Percentiles rank a stretch among this genome's conserved stretches.
Evolutionary conservation across 768 basidiomycete genomes (phyloP).

Genomic region (Harrya chromipes): DNA sequence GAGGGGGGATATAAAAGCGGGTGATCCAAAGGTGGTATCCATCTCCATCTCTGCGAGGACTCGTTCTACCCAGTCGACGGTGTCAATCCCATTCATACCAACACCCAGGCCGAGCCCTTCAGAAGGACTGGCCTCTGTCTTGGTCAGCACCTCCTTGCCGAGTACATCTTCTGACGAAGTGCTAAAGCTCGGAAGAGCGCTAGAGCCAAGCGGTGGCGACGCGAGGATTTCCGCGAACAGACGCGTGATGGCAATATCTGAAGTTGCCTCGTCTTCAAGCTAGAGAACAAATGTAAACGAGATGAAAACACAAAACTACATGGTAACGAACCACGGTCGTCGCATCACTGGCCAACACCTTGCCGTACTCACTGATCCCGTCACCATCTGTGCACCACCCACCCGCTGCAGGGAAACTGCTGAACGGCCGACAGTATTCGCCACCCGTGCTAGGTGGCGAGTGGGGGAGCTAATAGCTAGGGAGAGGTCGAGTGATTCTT

Average conservation of each 20-base stretch:
- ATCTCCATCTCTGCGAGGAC: constrained; percentile 49
- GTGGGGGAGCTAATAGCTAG: constrained; percentile 54
- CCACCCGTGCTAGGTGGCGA: constrained; percentile 99
- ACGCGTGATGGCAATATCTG: constrained; percentile 31
- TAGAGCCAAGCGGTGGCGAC: constrained; percentile 31
- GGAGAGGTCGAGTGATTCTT: constrained; percentile 32
- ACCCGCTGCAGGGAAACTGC: constrained; percentile 94
- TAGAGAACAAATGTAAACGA: constrained; percentile 21
- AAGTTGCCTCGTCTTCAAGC: constrained; percentile 55
- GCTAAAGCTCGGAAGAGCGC: constrained; percentile 32
- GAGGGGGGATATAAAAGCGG: background rate
- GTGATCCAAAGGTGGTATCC: constrained; percentile 29
- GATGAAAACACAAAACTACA: constrained; percentile 16
- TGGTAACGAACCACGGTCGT: constrained; percentile 38
- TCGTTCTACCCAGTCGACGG: constrained; percentile 28
- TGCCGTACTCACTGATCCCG: constrained; percentile 17
- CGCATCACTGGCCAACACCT: constrained; percentile 16
- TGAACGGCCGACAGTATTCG: constrained; percentile 57
- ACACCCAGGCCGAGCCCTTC: constrained; percentile 20
- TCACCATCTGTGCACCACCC: constrained; percentile 43
- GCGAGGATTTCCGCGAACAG: constrained; percentile 35
- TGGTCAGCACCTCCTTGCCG: constrained; percentile 25
- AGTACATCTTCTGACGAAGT: constrained; percentile 31
- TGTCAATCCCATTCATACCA: constrained; percentile 15
- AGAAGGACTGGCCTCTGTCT: constrained; percentile 2